Percentiles rank a stretch among this genome's conserved stretches.
phyloP scores from a whole-genome alignment of 2,329 filamentous ascomycete genomes.

The Pezicula rhizophila region DNA sequence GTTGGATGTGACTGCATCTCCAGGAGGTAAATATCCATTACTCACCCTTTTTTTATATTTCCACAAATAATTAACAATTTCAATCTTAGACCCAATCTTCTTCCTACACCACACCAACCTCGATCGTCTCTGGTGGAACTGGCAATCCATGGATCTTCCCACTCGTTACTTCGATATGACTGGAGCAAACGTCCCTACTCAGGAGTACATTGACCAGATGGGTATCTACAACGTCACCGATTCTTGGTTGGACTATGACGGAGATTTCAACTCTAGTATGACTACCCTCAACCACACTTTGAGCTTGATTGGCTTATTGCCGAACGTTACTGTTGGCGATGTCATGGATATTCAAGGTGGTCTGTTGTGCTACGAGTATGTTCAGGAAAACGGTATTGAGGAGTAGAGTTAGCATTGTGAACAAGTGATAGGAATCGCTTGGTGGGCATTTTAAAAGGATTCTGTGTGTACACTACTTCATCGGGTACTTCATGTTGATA shows the following conservation, averaged over 20 bases:
- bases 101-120: slow-evolving; percentile 21
- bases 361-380: slow-evolving; percentile 12
- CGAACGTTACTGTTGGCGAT: slow-evolving; percentile 6
- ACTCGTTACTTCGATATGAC: neutral
- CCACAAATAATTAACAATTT: neutral
- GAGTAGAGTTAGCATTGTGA: neutral
- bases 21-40: slow-evolving; percentile 2
- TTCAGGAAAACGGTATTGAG: neutral
- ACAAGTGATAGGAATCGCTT: neutral
- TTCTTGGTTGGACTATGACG: neutral
- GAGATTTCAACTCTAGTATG: neutral
- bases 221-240: slow-evolving; percentile 3
- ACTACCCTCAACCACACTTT: slow-evolving; percentile 4
- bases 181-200: neutral
- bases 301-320: slow-evolving; percentile 4
- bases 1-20: slow-evolving; percentile 6
- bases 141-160: slow-evolving; percentile 6
- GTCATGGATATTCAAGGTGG: slow-evolving; percentile 12
- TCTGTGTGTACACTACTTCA: no score
- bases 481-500: no score
- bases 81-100: slow-evolving; percentile 16
- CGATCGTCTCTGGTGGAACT: slow-evolving; percentile 20
- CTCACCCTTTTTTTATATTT: neutral
- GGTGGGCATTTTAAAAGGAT: neutral
- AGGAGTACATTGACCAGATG: neutral